Percentiles rank a stretch among this genome's conserved stretches.
These are phyloP conservation scores for Lentinula lateritia DNA, from an alignment of 768 basidiomycete genomes.

Conservation along the genomic window DNA sequence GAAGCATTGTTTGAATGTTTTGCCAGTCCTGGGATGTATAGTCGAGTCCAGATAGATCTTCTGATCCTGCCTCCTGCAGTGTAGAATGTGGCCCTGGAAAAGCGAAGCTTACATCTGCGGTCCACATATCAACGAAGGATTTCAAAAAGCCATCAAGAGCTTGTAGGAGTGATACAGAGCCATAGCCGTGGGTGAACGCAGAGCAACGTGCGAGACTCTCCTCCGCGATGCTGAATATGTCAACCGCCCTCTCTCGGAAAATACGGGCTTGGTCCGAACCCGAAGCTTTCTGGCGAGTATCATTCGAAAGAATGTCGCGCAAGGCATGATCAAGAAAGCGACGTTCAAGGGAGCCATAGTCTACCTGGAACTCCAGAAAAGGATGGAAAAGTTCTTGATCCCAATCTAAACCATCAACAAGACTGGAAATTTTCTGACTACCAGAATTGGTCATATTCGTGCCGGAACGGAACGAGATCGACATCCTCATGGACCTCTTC, in stretches of 20 bases:
- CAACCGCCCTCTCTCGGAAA: constrained; percentile 68
- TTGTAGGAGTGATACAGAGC: constrained; percentile 62
- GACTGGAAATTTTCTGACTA: constrained; percentile 14
- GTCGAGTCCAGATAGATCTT: constrained; percentile 76
- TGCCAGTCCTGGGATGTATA: constrained; percentile 89
- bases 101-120: constrained; percentile 40
- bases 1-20: constrained; percentile 75
- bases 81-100: constrained; percentile 21
- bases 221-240: constrained; percentile 74
- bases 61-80: constrained; percentile 31
- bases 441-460: constrained; percentile 25
- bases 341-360: constrained; percentile 77
- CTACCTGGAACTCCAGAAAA: constrained; percentile 85
- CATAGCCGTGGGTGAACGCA: constrained; percentile 88
- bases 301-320: constrained; percentile 38
- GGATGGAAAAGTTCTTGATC: constrained; percentile 91
- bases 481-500: constrained; percentile 58
- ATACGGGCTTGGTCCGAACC: constrained; percentile 51
- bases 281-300: constrained; percentile 32
- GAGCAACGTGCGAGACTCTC: constrained; percentile 73
- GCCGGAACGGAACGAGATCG: constrained; percentile 53
- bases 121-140: constrained; percentile 65
- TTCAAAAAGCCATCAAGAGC: constrained; percentile 70
- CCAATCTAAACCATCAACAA: constrained; percentile 59
- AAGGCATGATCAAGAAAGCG: constrained; percentile 59